Evolutionary conservation across 768 basidiomycete genomes (phyloP), one percentile per base, ranked within the genome.

Genomic region (Lentinula edodes): DNA sequence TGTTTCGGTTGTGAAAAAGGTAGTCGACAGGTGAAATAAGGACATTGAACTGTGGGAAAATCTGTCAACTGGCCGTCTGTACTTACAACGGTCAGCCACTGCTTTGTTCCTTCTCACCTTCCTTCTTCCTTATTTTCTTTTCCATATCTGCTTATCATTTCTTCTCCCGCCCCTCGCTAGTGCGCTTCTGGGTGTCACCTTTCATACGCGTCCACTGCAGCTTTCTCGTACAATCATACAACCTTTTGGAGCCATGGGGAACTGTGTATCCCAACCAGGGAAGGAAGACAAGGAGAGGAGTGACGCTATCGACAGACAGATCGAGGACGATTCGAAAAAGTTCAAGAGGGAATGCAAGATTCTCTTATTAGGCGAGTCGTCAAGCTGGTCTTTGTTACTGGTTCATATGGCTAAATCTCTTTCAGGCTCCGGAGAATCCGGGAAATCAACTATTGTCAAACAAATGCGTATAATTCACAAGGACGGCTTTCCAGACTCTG

Each of bases 401-500:
- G 35, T 13, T 8, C 36, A 42, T 18, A 56, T 46, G 52, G 57
- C 32, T 61, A 16, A 38, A 52, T 43, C 34, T 54, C 53, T 54
- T 46, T 18, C 66, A 95, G 95, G 95, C 60, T 95, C 94, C 13
- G 93, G 95, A 67, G 94, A 96, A 77, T 92, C 90, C 0, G 96
- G 95, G 6, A 98, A 98, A 76, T 88, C 86, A 4, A 98, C 95
- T 0, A 93, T 98, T 65, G 94, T 97, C 39, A 98, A 98, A 72
- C 95, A 98, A 74, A 97, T 98, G 95, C 97, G 96, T 81, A 95
- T 98, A 61, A 95, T 98, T 53, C 91, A 98, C 72, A 91, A 96
- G 72, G 86, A 88, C 63, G 95, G 95, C 12, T 98, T 94, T 75
- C 84, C 87, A 2, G 73, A 75, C 7, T 83, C 89, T 0, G 94